Evolutionary conservation across 306 rosid genomes (phyloP), one percentile per base, ranked within the genome.

Genomic region (Cyamopsis tetragonoloba): DNA sequence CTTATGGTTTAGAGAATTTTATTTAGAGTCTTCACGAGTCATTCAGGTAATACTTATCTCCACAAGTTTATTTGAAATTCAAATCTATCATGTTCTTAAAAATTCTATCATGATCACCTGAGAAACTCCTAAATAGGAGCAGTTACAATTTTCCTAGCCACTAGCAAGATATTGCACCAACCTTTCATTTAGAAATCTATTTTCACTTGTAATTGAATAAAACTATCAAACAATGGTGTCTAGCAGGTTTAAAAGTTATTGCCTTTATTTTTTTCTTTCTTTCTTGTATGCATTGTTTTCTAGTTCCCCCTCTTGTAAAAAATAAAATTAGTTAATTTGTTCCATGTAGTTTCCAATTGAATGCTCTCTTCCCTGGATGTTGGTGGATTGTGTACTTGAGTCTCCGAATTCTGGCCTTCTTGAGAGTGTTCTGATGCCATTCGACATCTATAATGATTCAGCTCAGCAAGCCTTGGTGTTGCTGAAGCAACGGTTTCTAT

Each of bases 291-390:
- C 18, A 20, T 26, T 76, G 8, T 68, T 65, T 47, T 66, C 42
- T 14, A 18, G 7, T 6, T 44, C 42, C 35, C 47, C 43, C 20
- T 37, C 12, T n/a, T 27, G 23, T 71, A 39, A n/a, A n/a, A n/a
- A n/a, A 44, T 78, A 63, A 53, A 62, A 61, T 55, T 67, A 53
- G 32, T 27, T 46, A 46, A 55, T 72, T 59, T 82, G 34, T 77
- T 72, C 47, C 46, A 13, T 75, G 66, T 63, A 93, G 96, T 93
- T 93, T 84, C 96, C 98, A 2, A 84, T 93, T 4, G 96, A 93
- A 73, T 93, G 96, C 85, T 93, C 98, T 71, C 91, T 93, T 78
- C 98, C 98, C 58, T 93, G 98, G 98, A 93, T 93, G 91, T 49
- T 93, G 89, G 96, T 86, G 78, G 98, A 93, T 68, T 84, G 89